Conservation (phyloP, 1,284 basidiomycete species). For the Marasmius sp. region DNA sequence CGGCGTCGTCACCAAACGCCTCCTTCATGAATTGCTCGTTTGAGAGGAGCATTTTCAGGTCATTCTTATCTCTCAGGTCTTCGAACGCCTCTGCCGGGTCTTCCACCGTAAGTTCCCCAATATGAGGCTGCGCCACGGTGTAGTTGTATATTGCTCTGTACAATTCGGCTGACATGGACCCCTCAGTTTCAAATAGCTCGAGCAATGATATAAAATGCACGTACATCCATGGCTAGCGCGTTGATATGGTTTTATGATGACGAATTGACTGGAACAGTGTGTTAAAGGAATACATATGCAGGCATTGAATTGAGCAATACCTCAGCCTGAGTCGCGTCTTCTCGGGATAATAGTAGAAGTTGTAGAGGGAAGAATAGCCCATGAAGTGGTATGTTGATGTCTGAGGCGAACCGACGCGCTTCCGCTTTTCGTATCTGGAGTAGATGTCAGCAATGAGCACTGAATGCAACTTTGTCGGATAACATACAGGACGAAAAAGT, state of each 20-base stretch:
- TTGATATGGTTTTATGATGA: conserved; percentile 91
- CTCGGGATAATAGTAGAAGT: conserved; percentile 93
- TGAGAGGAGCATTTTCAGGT: conserved; percentile 79
- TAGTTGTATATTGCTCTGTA: conserved; percentile 88
- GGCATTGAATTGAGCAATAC: conserved; percentile 36
- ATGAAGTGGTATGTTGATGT: conserved; percentile 82
- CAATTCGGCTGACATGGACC: conserved; percentile 63
- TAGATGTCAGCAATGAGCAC: background rate
- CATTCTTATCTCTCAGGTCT: conserved; percentile 90
- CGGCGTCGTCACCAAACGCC: conserved; percentile 49
- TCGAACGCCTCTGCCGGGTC: conserved; percentile 97
- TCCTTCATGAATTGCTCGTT: conserved; percentile 67
- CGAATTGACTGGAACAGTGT: conserved; percentile 72
- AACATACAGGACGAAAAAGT: conserved; percentile 79
- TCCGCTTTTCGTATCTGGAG: conserved; percentile 80
- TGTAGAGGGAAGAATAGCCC: conserved; percentile 90
- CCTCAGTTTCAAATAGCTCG: conserved; percentile 3
- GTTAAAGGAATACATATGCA: conserved; percentile 4
- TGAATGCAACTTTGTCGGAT: background rate
- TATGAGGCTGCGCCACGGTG: conserved; percentile 61
- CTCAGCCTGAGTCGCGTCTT: conserved; percentile 82
- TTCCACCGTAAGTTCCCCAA: conserved; percentile 93
- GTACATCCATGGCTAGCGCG: conserved; percentile 87
- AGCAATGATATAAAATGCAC: conserved; percentile 26
- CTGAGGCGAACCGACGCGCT: conserved; percentile 48